Percentiles rank a stretch among this genome's conserved stretches.
These are phyloP conservation scores for Umbelopsis isabellina DNA, from an alignment of 192 early-diverging fungal genomes.

Conservation along the genomic window DNA sequence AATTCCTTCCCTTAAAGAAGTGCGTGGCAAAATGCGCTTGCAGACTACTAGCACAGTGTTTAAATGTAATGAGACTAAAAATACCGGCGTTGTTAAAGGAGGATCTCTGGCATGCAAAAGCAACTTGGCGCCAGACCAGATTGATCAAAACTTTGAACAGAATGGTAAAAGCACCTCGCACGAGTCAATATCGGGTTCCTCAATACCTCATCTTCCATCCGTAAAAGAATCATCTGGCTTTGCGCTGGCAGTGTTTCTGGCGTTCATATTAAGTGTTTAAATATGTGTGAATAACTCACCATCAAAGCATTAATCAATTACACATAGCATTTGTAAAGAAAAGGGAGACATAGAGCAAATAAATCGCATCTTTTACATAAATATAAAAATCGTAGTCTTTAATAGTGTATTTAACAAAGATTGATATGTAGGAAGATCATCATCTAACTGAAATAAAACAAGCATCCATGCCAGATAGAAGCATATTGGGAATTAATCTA, in stretches of 20 bases:
- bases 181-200: neutral
- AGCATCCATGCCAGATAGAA: neutral
- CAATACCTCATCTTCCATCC: neutral
- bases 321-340: too few species aligned
- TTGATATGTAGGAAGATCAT: neutral
- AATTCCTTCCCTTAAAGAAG: conserved; percentile 54
- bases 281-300: too few species aligned
- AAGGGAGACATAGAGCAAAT: too few species aligned
- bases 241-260: too few species aligned
- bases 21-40: conserved; percentile 66
- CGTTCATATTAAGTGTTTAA: too few species aligned
- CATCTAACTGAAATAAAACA: neutral
- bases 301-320: too few species aligned
- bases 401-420: too few species aligned
- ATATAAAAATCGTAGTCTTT: too few species aligned
- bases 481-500: neutral
- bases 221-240: too few species aligned
- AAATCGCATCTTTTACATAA: too few species aligned
- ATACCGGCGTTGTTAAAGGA: conserved; percentile 30
- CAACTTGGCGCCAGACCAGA: conserved; percentile 7
- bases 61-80: conserved; percentile 44
- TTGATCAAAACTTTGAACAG: conserved; percentile 30
- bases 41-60: conserved; percentile 59
- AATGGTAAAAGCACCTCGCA: neutral
- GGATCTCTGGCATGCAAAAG: conserved; percentile 27